phyloP scores from a whole-genome alignment of 305 asterid genomes.

The Petunia hybrid region DNA sequence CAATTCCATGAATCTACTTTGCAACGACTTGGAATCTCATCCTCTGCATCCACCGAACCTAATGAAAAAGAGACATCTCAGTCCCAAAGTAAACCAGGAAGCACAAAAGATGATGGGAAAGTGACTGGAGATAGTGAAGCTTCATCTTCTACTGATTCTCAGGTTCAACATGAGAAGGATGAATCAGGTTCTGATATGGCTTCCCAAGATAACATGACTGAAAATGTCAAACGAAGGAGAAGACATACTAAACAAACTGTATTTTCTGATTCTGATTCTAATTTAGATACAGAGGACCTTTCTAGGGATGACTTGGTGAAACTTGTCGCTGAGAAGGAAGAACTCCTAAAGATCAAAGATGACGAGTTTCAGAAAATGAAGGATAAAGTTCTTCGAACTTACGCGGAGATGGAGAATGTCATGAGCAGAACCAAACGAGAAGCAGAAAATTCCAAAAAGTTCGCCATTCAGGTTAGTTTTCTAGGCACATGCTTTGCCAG shows the following conservation, averaged over 20 bases:
- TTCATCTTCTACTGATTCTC: slow-evolving; percentile 31
- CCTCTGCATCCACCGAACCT: slow-evolving; percentile 67
- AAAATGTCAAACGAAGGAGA: slow-evolving; percentile 41
- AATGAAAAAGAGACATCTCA: slow-evolving; percentile 59
- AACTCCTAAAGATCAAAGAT: slow-evolving; percentile 57
- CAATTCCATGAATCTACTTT: slow-evolving; percentile 52
- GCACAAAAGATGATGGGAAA: slow-evolving; percentile 36
- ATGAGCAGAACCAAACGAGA: slow-evolving; percentile 88
- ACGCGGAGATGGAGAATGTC: slow-evolving; percentile 90
- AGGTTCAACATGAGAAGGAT: slow-evolving; percentile 42
- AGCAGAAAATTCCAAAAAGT: slow-evolving; percentile 85
- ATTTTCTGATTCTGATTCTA: slow-evolving; percentile 60
- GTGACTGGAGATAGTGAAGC: slow-evolving; percentile 34
- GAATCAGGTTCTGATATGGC: slow-evolving; percentile 60
- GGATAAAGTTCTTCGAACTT: slow-evolving; percentile 79
- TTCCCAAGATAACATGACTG: slow-evolving; percentile 37
- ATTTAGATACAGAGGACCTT: slow-evolving; percentile 66
- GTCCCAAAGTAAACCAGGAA: slow-evolving; percentile 45
- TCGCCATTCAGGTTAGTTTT: slow-evolving; percentile 79
- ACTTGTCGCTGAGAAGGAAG: slow-evolving; percentile 76
- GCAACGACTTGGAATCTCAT: slow-evolving; percentile 66
- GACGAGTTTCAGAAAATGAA: slow-evolving; percentile 72
- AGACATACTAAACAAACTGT: slow-evolving; percentile 49
- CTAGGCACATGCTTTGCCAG: slow-evolving; percentile 19
- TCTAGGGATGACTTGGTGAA: slow-evolving; percentile 85